These are phyloP conservation scores for Pulicaria dysenterica DNA, from an alignment of 129 eudicot genomes.

Conservation along the genomic window DNA sequence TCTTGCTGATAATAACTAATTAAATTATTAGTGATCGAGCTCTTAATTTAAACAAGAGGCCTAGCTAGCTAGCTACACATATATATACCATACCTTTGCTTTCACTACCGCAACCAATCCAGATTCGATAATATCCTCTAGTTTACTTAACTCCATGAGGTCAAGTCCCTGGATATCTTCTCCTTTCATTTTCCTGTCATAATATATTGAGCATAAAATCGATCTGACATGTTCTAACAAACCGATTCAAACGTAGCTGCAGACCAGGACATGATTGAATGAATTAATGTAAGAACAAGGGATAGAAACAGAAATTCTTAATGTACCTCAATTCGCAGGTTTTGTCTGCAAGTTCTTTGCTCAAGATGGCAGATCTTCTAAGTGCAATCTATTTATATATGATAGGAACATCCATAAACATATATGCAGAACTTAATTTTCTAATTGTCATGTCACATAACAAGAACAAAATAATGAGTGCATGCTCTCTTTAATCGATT, in stretches of 20 bases:
- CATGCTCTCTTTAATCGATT: not conserved
- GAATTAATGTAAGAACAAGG: constrained; percentile 6
- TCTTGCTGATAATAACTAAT: not conserved
- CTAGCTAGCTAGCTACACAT: not conserved
- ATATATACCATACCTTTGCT: constrained; percentile 27
- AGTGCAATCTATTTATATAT: constrained; percentile 4
- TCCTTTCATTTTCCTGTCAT: constrained; percentile 38
- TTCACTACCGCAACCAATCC: constrained; percentile 37
- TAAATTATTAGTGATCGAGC: not conserved
- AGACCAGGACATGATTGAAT: not conserved
- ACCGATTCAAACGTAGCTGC: not conserved
- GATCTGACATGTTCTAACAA: not conserved
- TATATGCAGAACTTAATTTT: constrained; percentile 1
- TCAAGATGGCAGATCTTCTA: constrained; percentile 24
- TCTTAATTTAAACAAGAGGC: constrained; percentile 16
- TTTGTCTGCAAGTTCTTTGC: constrained; percentile 40
- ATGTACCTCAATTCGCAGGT: constrained; percentile 28
- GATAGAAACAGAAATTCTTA: not conserved
- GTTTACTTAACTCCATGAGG: constrained; percentile 28
- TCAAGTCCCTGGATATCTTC: constrained; percentile 42
- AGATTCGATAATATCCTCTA: constrained; percentile 37
- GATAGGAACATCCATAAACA: constrained; percentile 22
- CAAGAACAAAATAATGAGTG: not conserved
- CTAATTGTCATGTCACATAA: not conserved
- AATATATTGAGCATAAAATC: not conserved